Conservation (phyloP, 106 monocot species). For the Dendrobium catenatum region DNA sequence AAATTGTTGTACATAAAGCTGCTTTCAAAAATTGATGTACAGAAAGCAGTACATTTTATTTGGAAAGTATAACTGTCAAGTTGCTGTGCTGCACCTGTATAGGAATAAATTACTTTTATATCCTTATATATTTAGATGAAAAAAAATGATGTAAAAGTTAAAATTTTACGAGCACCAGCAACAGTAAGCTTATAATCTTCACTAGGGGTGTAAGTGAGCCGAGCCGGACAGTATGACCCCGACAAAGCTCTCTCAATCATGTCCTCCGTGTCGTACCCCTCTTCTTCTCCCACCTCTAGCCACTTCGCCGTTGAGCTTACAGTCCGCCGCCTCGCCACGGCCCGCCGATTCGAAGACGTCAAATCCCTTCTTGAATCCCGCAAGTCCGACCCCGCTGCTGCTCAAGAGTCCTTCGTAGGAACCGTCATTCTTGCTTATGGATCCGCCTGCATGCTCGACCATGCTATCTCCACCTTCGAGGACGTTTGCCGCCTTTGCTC, state of each 20-base stretch:
- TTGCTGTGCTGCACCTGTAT: no score
- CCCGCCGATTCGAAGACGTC: slow-evolving; percentile 15
- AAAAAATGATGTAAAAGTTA: no score
- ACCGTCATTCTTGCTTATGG: slow-evolving; percentile 54
- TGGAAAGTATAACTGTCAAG: no score
- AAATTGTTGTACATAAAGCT: no score
- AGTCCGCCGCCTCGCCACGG: slow-evolving; percentile 49
- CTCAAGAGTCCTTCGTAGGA: slow-evolving; percentile 38
- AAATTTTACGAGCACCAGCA: neutral
- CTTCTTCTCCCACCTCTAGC: slow-evolving; percentile 13
- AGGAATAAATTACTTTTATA: no score
- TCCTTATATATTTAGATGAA: no score
- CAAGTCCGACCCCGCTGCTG: neutral
- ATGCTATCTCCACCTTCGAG: slow-evolving; percentile 40
- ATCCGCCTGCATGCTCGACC: slow-evolving; percentile 43
- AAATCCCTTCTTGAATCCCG: slow-evolving; percentile 32
- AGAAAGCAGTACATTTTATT: no score
- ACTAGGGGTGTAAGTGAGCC: accelerated
- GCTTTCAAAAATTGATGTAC: no score
- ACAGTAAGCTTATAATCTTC: no score
- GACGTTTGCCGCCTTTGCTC: slow-evolving; percentile 20
- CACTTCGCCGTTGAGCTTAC: slow-evolving; percentile 35
- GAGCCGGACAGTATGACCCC: no score
- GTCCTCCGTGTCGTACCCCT: slow-evolving; percentile 14
- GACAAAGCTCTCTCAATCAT: slow-evolving; percentile 16